Conservation (phyloP, 1,139 yeast species). For the Suhomyces atakaporum region DNA sequence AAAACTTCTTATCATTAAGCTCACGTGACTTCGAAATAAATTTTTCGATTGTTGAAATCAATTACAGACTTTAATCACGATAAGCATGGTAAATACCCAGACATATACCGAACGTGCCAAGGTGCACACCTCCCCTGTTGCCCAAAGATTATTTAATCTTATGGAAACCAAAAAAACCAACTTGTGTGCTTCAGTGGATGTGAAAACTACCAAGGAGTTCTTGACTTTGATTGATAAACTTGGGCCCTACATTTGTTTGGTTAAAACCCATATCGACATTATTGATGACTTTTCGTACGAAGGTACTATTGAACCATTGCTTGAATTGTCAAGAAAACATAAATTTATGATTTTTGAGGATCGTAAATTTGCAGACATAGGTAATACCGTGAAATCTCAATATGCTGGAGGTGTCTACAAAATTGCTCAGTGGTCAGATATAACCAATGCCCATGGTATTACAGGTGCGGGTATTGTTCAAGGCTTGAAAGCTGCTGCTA, state of each 20-base stretch:
- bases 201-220: conserved; percentile 74
- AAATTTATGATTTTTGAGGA: conserved; percentile 90
- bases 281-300: conserved; percentile 85
- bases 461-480: conserved; percentile 93
- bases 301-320: conserved; percentile 71
- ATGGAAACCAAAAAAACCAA: conserved; percentile 85
- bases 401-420: conserved; percentile 87
- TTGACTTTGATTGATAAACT: conserved; percentile 69
- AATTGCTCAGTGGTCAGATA: conserved; percentile 93
- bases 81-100: conserved; percentile 24
- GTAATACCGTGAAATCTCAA: conserved; percentile 95
- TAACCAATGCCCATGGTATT: conserved; percentile 96
- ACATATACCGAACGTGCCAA: conserved; percentile 72
- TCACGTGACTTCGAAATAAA: conserved; percentile 2
- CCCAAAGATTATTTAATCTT: conserved; percentile 66
- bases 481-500: conserved; percentile 83
- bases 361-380: conserved; percentile 97
- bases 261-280: conserved; percentile 93
- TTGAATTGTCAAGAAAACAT: conserved; percentile 71
- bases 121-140: conserved; percentile 75
- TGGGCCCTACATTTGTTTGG: conserved; percentile 90
- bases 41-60: neutral
- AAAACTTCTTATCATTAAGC: neutral
- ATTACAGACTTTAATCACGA: conserved; percentile 2
- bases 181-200: conserved; percentile 96